phyloP scores from a whole-genome alignment of 108 stramenopile species.

The Nannochloropsis granulata region DNA sequence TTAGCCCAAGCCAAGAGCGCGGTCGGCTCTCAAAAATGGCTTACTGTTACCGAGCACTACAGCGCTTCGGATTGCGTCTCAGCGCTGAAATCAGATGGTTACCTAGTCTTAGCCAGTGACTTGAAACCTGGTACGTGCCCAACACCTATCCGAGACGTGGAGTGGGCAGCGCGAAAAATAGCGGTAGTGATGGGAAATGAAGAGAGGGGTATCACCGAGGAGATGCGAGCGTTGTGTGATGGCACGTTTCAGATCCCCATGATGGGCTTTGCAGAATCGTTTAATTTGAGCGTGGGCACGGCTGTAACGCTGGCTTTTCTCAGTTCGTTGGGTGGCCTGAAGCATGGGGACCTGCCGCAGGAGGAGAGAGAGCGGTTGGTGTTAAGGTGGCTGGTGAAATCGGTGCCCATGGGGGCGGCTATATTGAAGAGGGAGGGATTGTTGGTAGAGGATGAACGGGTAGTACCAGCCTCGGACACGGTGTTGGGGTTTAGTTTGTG shows the following conservation, averaged over 20 bases:
- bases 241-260: conserved; percentile 31
- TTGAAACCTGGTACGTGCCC: background rate
- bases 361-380: background rate
- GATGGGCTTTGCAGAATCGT: conserved; percentile 31
- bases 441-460: background rate
- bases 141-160: conserved; percentile 12
- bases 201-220: conserved; percentile 27
- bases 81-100: conserved; percentile 16
- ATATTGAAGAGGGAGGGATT: conserved; percentile 17
- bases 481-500: background rate
- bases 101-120: conserved; percentile 1
- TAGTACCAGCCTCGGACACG: background rate
- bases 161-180: conserved; percentile 17
- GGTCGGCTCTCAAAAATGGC: conserved; percentile 29
- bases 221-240: conserved; percentile 16
- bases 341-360: conserved; percentile 12
- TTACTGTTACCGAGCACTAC: conserved; percentile 23
- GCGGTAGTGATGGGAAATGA: conserved; percentile 38
- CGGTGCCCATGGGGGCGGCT: background rate
- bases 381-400: conserved; percentile 15
- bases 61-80: conserved; percentile 22
- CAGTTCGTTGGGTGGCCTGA: background rate
- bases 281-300: conserved; percentile 31
- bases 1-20: background rate
- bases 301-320: conserved; percentile 24